These are phyloP conservation scores for Stevia rebaudiana DNA, from an alignment of 140 eudicot species.

Conservation along the genomic window DNA sequence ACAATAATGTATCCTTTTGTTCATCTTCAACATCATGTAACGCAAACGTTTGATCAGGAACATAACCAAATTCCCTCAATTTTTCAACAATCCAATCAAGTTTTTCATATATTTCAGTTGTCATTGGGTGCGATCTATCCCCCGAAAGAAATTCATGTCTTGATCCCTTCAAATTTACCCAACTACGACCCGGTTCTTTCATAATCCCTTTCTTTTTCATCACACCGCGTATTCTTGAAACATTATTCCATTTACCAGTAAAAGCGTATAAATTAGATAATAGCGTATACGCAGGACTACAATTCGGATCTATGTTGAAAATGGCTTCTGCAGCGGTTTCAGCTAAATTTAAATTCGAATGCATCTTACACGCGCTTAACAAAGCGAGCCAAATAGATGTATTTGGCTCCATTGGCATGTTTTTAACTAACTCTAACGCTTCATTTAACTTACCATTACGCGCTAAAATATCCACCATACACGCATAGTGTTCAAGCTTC, in stretches of 20 bases:
- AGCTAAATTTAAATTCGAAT: slow-evolving; percentile 58
- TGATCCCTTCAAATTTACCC: slow-evolving; percentile 45
- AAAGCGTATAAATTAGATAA: slow-evolving; percentile 62
- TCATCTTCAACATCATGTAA: slow-evolving; percentile 59
- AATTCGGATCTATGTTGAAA: slow-evolving; percentile 48
- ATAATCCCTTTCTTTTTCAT: slow-evolving; percentile 49
- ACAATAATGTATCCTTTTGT: slow-evolving; percentile 42
- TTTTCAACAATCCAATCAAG: slow-evolving; percentile 43
- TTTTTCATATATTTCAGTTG: slow-evolving; percentile 31
- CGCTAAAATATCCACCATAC: slow-evolving; percentile 84
- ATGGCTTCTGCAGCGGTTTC: slow-evolving; percentile 50
- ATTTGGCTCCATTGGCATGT: slow-evolving; percentile 62
- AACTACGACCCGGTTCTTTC: slow-evolving; percentile 59
- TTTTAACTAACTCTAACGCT: slow-evolving; percentile 61
- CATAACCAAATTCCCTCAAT: slow-evolving; percentile 43
- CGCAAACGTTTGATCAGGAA: slow-evolving; percentile 38
- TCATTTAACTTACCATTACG: slow-evolving; percentile 53
- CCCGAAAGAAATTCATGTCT: slow-evolving; percentile 43
- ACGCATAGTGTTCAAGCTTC: slow-evolving; percentile 75
- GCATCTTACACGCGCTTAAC: slow-evolving; percentile 60
- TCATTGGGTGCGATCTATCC: slow-evolving; percentile 42
- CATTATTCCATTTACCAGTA: slow-evolving; percentile 69
- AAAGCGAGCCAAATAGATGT: slow-evolving; percentile 52
- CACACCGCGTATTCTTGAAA: slow-evolving; percentile 46
- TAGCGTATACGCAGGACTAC: slow-evolving; percentile 58